These are phyloP conservation scores for Talaromyces sp. DNA, from an alignment of 2,329 filamentous ascomycete genomes.

Conservation along the genomic window DNA sequence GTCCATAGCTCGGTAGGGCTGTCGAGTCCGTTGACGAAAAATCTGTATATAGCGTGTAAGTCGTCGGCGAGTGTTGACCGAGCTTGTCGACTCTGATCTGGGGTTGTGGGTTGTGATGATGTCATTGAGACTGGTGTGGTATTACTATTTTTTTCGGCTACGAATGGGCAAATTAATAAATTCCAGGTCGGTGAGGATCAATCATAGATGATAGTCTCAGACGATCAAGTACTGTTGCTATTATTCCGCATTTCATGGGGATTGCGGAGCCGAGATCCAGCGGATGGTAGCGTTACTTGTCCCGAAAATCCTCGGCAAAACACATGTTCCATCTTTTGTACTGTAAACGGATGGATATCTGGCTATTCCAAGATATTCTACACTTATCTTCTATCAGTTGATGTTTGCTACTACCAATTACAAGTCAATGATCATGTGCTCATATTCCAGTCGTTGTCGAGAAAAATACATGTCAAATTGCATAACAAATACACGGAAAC, in stretches of 20 bases:
- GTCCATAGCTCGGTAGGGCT: conserved; percentile 27
- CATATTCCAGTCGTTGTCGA: too few species aligned
- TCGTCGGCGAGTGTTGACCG: conserved; percentile 12
- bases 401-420: too few species aligned
- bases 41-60: conserved; percentile 7
- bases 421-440: too few species aligned
- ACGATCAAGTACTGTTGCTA: not conserved
- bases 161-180: not conserved
- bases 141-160: not conserved
- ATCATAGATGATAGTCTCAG: not conserved
- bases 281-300: not conserved
- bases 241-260: not conserved
- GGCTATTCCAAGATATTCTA: too few species aligned
- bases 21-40: conserved; percentile 19
- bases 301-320: not conserved
- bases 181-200: not conserved
- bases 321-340: not conserved
- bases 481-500: too few species aligned
- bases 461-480: too few species aligned
- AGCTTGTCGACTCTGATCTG: not conserved
- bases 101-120: not conserved
- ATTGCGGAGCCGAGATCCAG: not conserved
- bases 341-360: too few species aligned
- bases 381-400: too few species aligned
- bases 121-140: not conserved